Evolutionary conservation across 306 rosid genomes (phyloP).

Genomic region (Abrus pulchellus): DNA sequence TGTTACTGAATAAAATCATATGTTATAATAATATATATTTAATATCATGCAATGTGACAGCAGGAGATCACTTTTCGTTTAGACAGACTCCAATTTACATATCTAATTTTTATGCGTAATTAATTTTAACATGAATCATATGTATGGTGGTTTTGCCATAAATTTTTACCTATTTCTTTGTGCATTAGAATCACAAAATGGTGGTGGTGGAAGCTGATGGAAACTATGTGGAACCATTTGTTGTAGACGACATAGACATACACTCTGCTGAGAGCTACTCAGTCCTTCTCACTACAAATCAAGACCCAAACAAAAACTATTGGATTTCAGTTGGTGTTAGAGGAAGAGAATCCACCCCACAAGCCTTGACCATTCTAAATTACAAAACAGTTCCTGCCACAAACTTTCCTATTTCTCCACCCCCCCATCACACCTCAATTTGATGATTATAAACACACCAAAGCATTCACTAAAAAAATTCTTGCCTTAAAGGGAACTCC

Average conservation of each 20-base stretch:
- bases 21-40: too few relatives aligned
- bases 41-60: too few relatives aligned
- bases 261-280: constrained; percentile 83
- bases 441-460: too few relatives aligned
- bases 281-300: constrained; percentile 67
- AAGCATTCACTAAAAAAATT: constrained; percentile 43
- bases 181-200: constrained; percentile 66
- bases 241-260: constrained; percentile 64
- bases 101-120: too few relatives aligned
- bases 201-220: constrained; percentile 80
- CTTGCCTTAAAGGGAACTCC: constrained; percentile 54
- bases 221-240: constrained; percentile 67
- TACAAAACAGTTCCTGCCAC: constrained; percentile 60
- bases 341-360: constrained; percentile 72
- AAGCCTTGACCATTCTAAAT: constrained; percentile 63
- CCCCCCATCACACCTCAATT: neutral
- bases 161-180: neutral
- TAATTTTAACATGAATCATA: too few relatives aligned
- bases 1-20: too few relatives aligned
- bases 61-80: too few relatives aligned
- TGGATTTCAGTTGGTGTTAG: constrained; percentile 76
- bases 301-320: constrained; percentile 61
- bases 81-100: too few relatives aligned
- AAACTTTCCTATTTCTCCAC: constrained; percentile 52
- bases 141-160: neutral